Percentiles rank a stretch among this genome's conserved stretches.
phyloP scores from a whole-genome alignment of 192 early-diverging fungal species.

The Coemansia sp. region DNA sequence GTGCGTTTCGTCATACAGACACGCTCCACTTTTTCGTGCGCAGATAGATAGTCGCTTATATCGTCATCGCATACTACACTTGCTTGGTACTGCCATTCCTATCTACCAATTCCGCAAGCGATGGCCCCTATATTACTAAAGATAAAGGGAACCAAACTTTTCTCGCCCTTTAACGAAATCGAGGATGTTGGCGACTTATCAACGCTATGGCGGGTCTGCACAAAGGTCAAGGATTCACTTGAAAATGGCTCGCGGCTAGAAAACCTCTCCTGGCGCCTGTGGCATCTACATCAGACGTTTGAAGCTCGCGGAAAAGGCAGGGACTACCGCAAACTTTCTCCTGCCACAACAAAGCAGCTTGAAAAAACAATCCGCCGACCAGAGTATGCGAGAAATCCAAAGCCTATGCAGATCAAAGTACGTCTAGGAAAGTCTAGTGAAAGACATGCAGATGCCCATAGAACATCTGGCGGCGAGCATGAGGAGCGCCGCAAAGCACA shows the following conservation, averaged over 20 bases:
- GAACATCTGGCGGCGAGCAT: background rate
- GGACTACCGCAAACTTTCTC: conserved; percentile 61
- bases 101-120: background rate
- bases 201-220: conserved; percentile 79
- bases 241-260: conserved; percentile 80
- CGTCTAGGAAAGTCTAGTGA: conserved; percentile 46
- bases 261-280: conserved; percentile 84
- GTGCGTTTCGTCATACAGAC: no score
- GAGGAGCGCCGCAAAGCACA: conserved; percentile 6
- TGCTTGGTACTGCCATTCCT: background rate
- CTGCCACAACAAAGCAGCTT: conserved; percentile 59
- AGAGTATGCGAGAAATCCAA: conserved; percentile 27
- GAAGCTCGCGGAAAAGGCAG: conserved; percentile 57
- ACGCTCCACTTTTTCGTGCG: no score
- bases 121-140: conserved; percentile 73
- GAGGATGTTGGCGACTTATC: conserved; percentile 74
- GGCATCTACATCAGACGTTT: conserved; percentile 73
- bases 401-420: conserved; percentile 57
- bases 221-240: conserved; percentile 80
- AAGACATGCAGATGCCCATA: conserved; percentile 2
- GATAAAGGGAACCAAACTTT: conserved; percentile 74
- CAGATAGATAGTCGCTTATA: no score
- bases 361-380: conserved; percentile 53
- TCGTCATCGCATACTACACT: no score
- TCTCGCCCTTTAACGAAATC: conserved; percentile 70